Evolutionary conservation across 345 rosid genomes (phyloP).

Genomic region (Eucalyptus dawsonii): DNA sequence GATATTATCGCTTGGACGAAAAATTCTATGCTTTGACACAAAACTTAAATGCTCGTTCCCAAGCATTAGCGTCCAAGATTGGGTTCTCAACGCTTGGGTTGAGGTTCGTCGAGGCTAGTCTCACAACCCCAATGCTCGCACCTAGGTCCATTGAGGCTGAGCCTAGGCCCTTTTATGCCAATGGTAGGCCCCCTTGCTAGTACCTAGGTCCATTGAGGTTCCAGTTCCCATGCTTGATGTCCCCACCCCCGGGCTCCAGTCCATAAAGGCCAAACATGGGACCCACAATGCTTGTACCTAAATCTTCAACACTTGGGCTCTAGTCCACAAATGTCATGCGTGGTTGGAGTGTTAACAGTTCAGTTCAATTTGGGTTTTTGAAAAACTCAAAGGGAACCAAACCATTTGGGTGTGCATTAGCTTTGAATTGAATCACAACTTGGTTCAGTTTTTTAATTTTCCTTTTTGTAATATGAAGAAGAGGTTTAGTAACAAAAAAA

Average conservation of each 20-base stretch:
- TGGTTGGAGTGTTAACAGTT: too few relatives aligned
- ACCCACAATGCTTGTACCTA: neutral
- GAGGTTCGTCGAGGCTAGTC: accelerated
- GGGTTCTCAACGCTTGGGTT: too few relatives aligned
- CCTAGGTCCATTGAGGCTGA: neutral
- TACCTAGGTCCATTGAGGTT: neutral
- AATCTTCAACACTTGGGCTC: neutral
- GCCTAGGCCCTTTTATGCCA: too few relatives aligned
- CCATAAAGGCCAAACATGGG: neutral
- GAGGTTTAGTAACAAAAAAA: neutral
- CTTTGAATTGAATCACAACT: too few relatives aligned
- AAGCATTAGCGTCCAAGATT: too few relatives aligned
- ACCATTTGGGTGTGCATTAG: neutral
- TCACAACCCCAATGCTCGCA: accelerated
- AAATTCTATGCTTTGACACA: too few relatives aligned
- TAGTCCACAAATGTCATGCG: neutral
- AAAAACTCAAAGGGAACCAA: neutral
- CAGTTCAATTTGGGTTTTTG: neutral
- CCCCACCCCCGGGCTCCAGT: accelerated
- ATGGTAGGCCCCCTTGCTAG: too few relatives aligned
- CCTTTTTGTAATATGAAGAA: too few relatives aligned
- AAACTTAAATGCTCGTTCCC: too few relatives aligned
- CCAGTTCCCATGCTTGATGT: neutral
- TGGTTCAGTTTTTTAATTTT: neutral
- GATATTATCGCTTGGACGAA: too few relatives aligned